Base-by-base conservation (phyloP, 2,329 filamentous ascomycete genomes). In the Exophiala phaeomuriformis region DNA sequence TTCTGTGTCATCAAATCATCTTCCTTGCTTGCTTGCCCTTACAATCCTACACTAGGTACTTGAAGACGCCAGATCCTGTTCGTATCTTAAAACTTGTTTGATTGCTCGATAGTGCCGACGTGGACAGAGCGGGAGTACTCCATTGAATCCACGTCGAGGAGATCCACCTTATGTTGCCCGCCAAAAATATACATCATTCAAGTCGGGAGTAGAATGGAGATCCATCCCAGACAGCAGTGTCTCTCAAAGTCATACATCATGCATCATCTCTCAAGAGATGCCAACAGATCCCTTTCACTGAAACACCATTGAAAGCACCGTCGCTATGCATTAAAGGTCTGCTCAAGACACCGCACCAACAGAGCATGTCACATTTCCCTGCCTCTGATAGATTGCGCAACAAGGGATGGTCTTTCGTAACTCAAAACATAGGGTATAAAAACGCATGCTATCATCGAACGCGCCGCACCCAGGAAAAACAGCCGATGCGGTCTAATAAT, bases 251-350 rank as follows among this genome's bases (percentile, higher is more conserved):
- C 52, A 53, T 58, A 47, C 45, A 45, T 52, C 53, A 53, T 53
- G 47, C 50, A 50, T 9, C 44, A 46, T 41, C 42, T 47, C 49
- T 40, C 31, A 44, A 55, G 27, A 37, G 42, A 39, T 49, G 33
- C 29, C 42, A 33, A 47, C 28, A 32, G 33, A 45, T 45, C 39
- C 46, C 37, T n/a, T 47, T 36, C 47, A 19, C 19, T 19, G 19
- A 19, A 19, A 19, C 19, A 19, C 19, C 19, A 19, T 19, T 19
- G 19, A 36, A 31, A 41, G 39, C 30, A 44, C 58, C 58, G n/a
- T 56, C 58, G 58, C 58, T 60, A 60, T 60, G 58, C 58, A 51
- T 51, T 41, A 55, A 58, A 54, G 27, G n/a, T 36, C 37, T 32
- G 42, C 33, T n/a, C 1, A 39, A 29, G 28, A 33, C 30, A 32